Evolutionary conservation across 805 yeast species (phyloP), one percentile per base, ranked within the genome.

Genomic region (Kockiozyma suomiensis): DNA sequence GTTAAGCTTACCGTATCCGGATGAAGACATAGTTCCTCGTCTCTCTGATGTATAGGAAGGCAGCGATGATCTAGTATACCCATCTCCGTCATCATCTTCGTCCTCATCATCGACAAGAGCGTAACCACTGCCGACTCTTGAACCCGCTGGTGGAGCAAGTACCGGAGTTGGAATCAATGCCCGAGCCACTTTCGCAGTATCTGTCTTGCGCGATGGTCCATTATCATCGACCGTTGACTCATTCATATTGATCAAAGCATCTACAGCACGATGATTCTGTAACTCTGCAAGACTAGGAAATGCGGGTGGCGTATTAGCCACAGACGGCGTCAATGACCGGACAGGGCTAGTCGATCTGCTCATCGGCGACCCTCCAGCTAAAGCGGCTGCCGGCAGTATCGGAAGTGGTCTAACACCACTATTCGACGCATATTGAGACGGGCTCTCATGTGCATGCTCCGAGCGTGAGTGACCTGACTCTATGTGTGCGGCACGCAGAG

Each of bases 11-110:
- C 49, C 52, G n/a, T 23, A 47, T 30, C 54, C 50, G 15, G 43
- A 19, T n/a, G 53, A 32, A 13, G 57, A 66, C 35, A 33, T 40
- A n/a, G 51, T 33, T 19, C 35, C 17, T 15, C 56, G 45, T 21
- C 54, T 58, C 19, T 65, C 56, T 19, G 66, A 60, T 43, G 64
- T 67, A 38, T 70, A 65, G 32, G 71, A 69, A 5, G 50, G 58
- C 8, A 41, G 19, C 10, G 57, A 59, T 1, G 51, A 33, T 4
- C 43, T 32, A 15, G 13, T 26, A n/a, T 45, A 26, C 17, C 33
- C 30, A 1, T 56, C 45, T 4, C 13, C 33, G 6, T 35, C 56
- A 5, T 50, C 50, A 19, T 42, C 45, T 10, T 59, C 59, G 30
- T 45, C 45, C 17, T 49, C 54, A 8, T 41, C 57, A 19, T 40